Evolutionary conservation across 2,329 filamentous ascomycete genomes (phyloP), one percentile per base, ranked within the genome.

Genomic region (Dothiorella sarmentorum): DNA sequence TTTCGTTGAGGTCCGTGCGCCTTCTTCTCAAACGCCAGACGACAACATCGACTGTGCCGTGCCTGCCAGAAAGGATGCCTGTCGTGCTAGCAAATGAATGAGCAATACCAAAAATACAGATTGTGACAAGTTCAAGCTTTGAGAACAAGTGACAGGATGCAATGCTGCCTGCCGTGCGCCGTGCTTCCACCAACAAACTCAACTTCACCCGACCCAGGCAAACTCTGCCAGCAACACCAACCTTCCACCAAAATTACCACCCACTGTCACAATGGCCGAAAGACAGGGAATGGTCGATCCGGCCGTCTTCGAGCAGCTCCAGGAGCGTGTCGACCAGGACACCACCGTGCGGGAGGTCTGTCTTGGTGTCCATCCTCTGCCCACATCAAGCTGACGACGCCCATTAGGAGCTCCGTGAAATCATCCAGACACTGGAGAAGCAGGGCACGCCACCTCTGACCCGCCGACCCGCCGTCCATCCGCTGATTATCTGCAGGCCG

Each of bases 291-390:
- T 88, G 81, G 85, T 94, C 68, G 87, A 95, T 72, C 87, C 90
- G 61, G 82, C 83, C 64, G 90, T 97, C 72, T 97, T 97, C 75
- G 85, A 91, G 69, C 83, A 88, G 66, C 86, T 99, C 62, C 93
- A 97, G 75, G 79, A 83, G 60, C 92, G 92, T 73, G 90, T 97
- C 67, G 94, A 97, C 66, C 88, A 95, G 73, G 94, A 97, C 71
- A 82, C 85, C 7, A 80, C 83, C 57, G 86, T 96, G 57, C 86
- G 90, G 68, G 93, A 97, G 71, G 84, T 86, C 69, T 66, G 71
- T 63, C 20, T 53, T 7, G 49, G 10, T 40, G 24, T 17, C 24
- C 22, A 22, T 20, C 22, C 9, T 22, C 33, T 6, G 18, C 17
- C 24, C 29, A 15, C 20, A 22, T 24, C 18, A 24, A 60, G 15